These are phyloP conservation scores for Misopates orontium DNA, from an alignment of 257 asterid species.

Conservation along the genomic window DNA sequence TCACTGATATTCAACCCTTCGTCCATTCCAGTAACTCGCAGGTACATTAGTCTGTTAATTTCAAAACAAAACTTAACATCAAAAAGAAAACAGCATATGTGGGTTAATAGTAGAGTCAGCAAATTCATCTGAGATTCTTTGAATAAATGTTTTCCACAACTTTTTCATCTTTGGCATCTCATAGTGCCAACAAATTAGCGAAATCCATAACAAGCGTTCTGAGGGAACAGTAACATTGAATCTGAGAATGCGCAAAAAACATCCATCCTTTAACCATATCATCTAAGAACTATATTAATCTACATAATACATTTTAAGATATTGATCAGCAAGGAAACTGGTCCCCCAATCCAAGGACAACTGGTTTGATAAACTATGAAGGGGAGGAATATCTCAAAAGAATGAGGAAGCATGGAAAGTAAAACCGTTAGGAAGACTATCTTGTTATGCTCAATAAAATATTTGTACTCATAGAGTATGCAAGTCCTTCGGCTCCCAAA, in stretches of 20 bases:
- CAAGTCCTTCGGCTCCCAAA: conserved; percentile 14
- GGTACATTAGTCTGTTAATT: conserved; percentile 72
- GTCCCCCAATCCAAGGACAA: conserved; percentile 18
- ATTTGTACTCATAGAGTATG: conserved; percentile 17
- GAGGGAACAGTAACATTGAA: neutral
- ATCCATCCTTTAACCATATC: conserved; percentile 14
- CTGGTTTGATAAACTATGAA: conserved; percentile 26
- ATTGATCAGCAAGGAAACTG: conserved; percentile 18
- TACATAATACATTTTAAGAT: conserved; percentile 15
- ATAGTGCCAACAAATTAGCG: conserved; percentile 13
- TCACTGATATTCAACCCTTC: conserved; percentile 83
- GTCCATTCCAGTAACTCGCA: conserved; percentile 91
- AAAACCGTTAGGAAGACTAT: conserved; percentile 22
- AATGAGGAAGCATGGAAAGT: conserved; percentile 8
- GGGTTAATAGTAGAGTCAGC: too few species aligned
- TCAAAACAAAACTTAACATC: conserved; percentile 17
- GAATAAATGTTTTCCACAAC: conserved; percentile 10
- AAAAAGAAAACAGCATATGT: too few species aligned
- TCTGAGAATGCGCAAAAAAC: conserved; percentile 12
- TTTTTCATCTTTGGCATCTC: neutral
- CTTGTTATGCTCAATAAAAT: conserved; percentile 1
- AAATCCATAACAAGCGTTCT: too few species aligned
- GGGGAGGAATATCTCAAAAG: conserved; percentile 15
- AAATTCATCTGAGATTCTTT: conserved; percentile 9
- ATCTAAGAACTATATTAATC: conserved; percentile 8